Evolutionary conservation across 2,329 filamentous ascomycete species (phyloP).

Genomic region (Curvularia spicifera): DNA sequence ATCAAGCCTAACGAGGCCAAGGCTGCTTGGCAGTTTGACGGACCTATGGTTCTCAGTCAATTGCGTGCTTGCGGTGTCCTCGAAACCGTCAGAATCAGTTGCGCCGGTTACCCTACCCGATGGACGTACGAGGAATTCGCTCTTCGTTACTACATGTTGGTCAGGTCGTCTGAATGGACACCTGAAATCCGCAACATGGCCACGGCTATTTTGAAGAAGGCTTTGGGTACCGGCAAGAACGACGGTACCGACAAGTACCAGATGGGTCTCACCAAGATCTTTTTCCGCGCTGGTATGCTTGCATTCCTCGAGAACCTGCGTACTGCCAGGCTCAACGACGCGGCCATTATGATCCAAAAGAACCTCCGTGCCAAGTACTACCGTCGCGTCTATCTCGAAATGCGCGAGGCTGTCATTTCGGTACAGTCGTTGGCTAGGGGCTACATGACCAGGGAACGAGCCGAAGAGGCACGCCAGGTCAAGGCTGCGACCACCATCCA

Average conservation of each 20-base stretch:
- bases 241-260: constrained; percentile 90
- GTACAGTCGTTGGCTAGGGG: constrained; percentile 82
- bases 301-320: constrained; percentile 95
- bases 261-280: constrained; percentile 96
- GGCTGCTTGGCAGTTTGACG: constrained; percentile 96
- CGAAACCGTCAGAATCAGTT: constrained; percentile 96
- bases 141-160: constrained; percentile 96
- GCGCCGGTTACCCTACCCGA: constrained; percentile 92
- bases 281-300: constrained; percentile 98
- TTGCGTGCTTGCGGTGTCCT: constrained; percentile 97
- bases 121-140: constrained; percentile 99
- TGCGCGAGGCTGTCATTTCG: constrained; percentile 77
- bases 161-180: constrained; percentile 88
- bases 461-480: constrained; percentile 79
- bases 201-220: constrained; percentile 87
- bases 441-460: constrained; percentile 75
- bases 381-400: constrained; percentile 86
- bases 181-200: constrained; percentile 94
- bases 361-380: constrained; percentile 96
- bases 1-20: constrained; percentile 99
- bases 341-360: constrained; percentile 98
- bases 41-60: constrained; percentile 97
- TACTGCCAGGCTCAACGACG: constrained; percentile 87
- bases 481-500: constrained; percentile 94
- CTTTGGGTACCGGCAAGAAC: constrained; percentile 70